Evolutionary conservation across 2,329 filamentous ascomycete genomes (phyloP).

Genomic region (Teratosphaeriaceae sp.): DNA sequence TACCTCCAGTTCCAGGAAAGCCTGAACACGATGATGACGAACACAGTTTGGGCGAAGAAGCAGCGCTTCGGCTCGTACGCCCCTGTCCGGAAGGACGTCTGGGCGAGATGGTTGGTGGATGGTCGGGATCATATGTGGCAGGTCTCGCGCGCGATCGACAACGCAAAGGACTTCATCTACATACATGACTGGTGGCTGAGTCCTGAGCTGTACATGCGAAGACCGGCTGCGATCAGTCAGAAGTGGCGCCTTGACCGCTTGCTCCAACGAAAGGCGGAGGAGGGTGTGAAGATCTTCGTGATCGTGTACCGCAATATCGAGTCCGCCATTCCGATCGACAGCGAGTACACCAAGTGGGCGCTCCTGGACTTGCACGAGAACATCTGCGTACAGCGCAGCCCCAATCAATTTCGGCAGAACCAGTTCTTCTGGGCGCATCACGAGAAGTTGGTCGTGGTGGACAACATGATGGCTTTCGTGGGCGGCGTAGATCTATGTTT

Average conservation of each 20-base stretch:
- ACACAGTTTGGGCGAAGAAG: conserved; percentile 72
- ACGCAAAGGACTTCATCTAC: conserved; percentile 96
- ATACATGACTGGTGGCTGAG: conserved; percentile 99
- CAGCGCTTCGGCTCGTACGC: conserved; percentile 94
- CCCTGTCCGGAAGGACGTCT: conserved; percentile 76
- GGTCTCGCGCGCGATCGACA: conserved; percentile 90
- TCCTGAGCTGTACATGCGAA: conserved; percentile 89
- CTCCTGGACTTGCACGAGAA: conserved; percentile 93
- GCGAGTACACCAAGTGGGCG: conserved; percentile 95
- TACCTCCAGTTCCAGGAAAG: conserved; percentile 91
- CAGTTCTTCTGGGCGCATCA: conserved; percentile 99
- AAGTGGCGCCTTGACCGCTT: conserved; percentile 95
- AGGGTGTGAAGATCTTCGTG: conserved; percentile 96
- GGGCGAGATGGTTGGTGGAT: conserved; percentile 94
- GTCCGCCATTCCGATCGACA: conserved; percentile 94
- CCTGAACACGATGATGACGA: conserved; percentile 74
- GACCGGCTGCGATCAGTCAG: conserved; percentile 91
- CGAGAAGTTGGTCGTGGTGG: conserved; percentile 95
- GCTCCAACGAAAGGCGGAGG: conserved; percentile 84
- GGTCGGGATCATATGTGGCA: conserved; percentile 99
- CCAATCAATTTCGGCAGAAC: conserved; percentile 97
- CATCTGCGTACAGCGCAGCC: conserved; percentile 90
- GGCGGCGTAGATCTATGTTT: conserved; percentile 96
- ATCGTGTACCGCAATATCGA: conserved; percentile 98
- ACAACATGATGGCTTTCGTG: conserved; percentile 92